Base-by-base conservation (phyloP, 257 asterid species). In the Solanum appendiculatum region DNA sequence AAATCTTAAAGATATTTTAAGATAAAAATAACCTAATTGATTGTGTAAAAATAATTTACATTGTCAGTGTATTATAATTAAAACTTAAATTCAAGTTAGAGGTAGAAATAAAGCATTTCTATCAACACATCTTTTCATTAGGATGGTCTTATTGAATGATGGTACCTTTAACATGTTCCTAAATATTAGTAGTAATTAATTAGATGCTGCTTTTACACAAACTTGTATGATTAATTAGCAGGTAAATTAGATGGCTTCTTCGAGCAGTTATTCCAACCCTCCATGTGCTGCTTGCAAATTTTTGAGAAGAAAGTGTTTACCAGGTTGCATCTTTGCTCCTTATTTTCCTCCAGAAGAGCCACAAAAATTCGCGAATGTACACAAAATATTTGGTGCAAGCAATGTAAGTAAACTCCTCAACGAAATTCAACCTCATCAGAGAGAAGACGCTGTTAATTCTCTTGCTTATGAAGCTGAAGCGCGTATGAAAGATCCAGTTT, bases 251-350 rank as follows among this genome's bases (percentile, higher is more conserved):
- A n/a, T 78, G 85, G 66, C 85, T 80, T 80, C 66, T 80, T 80
- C 85, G 0, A 84, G 86, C 77, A 88, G 87, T 89, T 89, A 91
- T 72, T 92, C 94, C 80, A 94, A 91, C 91, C 92, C 98, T 15
- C 98, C 98, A 1, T 95, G 98, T 86, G 98, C 98, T 7, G 98
- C 98, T 83, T 95, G 98, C 93, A 95, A 95, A 63, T 95, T 92
- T 91, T 91, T 95, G 11, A 74, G 98, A 86, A 86, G 98, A 39
- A 95, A 93, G 86, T 95, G 98, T 91, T 74, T 89, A 40, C 91
- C 97, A 21, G 93, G 91, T 42, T 95, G 98, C 92, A 48, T 89
- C 2, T 95, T 93, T 44, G 91, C 96, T 0, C 94, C 98, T 8
- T 93, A 93, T 87, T 95, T 95, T 36, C 98, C 97, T 4, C 95